Percentiles rank a stretch among this genome's conserved stretches.
Conservation (phyloP, 2,329 filamentous ascomycete species). For the Mycocentrospora acerina region DNA sequence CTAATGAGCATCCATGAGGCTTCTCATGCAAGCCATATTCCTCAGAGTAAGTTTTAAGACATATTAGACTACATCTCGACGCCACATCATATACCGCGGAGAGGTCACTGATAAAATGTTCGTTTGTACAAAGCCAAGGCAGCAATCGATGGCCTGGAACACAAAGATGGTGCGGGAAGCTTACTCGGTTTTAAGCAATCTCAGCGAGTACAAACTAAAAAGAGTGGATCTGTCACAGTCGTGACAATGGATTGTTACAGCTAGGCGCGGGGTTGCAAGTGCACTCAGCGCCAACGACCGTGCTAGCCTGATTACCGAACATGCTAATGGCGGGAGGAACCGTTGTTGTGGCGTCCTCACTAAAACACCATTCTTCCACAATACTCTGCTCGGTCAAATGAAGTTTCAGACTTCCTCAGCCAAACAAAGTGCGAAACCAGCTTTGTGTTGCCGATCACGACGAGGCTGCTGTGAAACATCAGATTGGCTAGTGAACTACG, state of each 20-base stretch:
- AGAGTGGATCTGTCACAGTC: slow-evolving; percentile 7
- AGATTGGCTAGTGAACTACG: slow-evolving; percentile 32
- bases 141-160: background rate
- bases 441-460: slow-evolving; percentile 33
- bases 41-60: slow-evolving; percentile 4
- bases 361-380: slow-evolving; percentile 18
- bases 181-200: slow-evolving; percentile 1
- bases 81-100: no score
- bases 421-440: slow-evolving; percentile 25
- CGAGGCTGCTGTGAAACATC: slow-evolving; percentile 14
- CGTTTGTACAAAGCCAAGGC: no score
- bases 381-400: slow-evolving; percentile 10
- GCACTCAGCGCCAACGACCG: no score
- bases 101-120: no score
- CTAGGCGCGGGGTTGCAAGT: no score
- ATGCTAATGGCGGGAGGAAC: background rate
- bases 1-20: slow-evolving; percentile 24
- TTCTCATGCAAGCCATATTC: slow-evolving; percentile 8
- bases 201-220: slow-evolving; percentile 4
- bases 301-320: no score
- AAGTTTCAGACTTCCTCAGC: slow-evolving; percentile 28
- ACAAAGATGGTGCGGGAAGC: slow-evolving; percentile 5
- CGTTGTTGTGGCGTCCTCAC: slow-evolving; percentile 5
- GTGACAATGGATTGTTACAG: slow-evolving; percentile 9
- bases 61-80: slow-evolving; percentile 23